Base-by-base conservation (phyloP, 106 monocot species). In the Chionographis japonica region DNA sequence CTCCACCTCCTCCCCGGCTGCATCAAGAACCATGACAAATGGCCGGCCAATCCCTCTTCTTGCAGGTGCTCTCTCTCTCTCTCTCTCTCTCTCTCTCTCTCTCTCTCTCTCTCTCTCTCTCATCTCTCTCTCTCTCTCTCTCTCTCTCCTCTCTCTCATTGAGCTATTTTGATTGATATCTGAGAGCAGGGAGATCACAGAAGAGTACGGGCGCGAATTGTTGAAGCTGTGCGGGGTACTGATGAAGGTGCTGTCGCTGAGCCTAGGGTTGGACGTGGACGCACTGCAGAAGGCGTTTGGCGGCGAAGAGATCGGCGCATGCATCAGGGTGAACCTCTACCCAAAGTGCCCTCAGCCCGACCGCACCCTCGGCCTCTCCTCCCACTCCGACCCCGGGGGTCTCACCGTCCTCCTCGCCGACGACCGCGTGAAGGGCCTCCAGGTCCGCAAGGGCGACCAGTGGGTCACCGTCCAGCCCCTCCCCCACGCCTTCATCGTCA, bases 281-380 rank as follows among this genome's bases (percentile, higher is more conserved):
- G 38, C 40, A 40, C 4, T 86, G 18, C 64, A 56, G 62, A 52
- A 61, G 12, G 56, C 70, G 12, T 86, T 82, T 27, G 86, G 82
- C 2, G 79, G 75, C 5, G 52, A 55, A 3, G 77, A 72, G 4
- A 58, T 40, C 13, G 72, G 72, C 2, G 80, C 18, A 6, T 72
- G 73, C 53, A 50, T 82, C 61, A 62, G 79, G 55, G 82, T 76
- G 58, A 82, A 82, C 52, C 82, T 66, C 41, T 86, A 82, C 65
- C 86, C 86, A 2, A 82, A 56, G 50, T 86, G 86, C 62, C 86
- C 86, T 6, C 86, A 79, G 72, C 86, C 86, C 19, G 79, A 86
- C 2, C 74, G 82, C 8, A 58, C 86, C 0, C 79, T 86, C 20
- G 86, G 86, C 46, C 68, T 82, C 52, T 82, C 86, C 2, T 38